These are phyloP conservation scores for Ceratocystis destructans DNA, from an alignment of 2,329 filamentous ascomycete genomes.

Conservation along the genomic window DNA sequence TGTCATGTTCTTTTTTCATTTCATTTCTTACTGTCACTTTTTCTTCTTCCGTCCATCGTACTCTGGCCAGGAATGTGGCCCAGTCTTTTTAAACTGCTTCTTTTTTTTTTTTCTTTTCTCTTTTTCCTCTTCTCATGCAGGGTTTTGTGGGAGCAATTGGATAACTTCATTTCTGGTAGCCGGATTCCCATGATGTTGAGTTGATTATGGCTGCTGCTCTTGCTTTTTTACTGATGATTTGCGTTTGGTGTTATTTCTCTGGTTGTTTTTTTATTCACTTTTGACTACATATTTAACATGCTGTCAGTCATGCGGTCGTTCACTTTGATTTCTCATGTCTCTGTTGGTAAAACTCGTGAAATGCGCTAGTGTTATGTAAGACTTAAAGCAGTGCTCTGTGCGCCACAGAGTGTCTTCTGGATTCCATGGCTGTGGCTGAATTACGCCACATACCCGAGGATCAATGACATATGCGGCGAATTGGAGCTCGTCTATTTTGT, in stretches of 20 bases:
- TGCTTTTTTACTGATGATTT: background rate
- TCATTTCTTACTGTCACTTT: background rate
- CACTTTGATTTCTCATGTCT: background rate
- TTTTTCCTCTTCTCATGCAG: background rate
- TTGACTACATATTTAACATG: background rate
- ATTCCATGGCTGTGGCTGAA: background rate
- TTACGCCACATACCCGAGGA: background rate
- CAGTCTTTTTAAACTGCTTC: background rate
- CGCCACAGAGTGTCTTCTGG: background rate
- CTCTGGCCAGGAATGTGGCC: background rate
- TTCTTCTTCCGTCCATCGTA: background rate
- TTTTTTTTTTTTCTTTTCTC: background rate
- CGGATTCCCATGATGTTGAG: background rate
- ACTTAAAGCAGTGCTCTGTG: background rate
- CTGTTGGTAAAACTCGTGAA: background rate
- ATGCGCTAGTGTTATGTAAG: background rate
- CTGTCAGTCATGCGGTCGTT: background rate
- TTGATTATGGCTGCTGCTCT: background rate
- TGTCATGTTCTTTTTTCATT: background rate
- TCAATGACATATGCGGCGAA: constrained; percentile 2
- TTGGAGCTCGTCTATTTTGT: background rate
- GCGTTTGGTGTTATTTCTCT: constrained; percentile 2
- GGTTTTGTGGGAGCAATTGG: background rate
- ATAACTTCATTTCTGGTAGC: background rate
- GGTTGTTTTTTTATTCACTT: background rate